phyloP scores from a whole-genome alignment of 345 rosid genomes.

The Pugionium dolabratum region DNA sequence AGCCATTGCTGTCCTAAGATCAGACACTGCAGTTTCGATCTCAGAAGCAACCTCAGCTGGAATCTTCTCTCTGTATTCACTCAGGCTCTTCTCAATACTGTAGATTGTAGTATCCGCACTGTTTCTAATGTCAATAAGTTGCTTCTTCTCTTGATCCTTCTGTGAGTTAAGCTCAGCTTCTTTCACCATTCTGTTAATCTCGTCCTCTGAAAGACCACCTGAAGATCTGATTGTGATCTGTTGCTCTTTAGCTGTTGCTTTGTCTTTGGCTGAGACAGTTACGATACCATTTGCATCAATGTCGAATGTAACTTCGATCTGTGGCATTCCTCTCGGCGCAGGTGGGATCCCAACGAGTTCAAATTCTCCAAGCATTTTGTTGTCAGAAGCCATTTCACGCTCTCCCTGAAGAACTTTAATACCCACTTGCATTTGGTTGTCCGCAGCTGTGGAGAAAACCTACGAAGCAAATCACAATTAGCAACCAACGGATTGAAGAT shows the following conservation, averaged over 20 bases:
- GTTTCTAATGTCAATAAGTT: slow-evolving; percentile 48
- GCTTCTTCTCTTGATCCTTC: slow-evolving; percentile 50
- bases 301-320: slow-evolving; percentile 51
- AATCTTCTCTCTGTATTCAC: slow-evolving; percentile 47
- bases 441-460: slow-evolving; percentile 57
- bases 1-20: slow-evolving; percentile 46
- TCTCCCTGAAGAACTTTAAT: slow-evolving; percentile 56
- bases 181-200: slow-evolving; percentile 54
- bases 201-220: slow-evolving; percentile 51
- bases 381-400: slow-evolving; percentile 52
- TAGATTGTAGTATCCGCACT: slow-evolving; percentile 48
- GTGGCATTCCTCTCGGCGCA: slow-evolving; percentile 50
- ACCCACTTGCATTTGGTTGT: slow-evolving; percentile 52
- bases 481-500: background rate
- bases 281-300: slow-evolving; percentile 56
- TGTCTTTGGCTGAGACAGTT: slow-evolving; percentile 53
- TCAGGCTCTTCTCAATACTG: slow-evolving; percentile 38
- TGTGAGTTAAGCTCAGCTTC: slow-evolving; percentile 54
- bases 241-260: slow-evolving; percentile 48
- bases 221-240: slow-evolving; percentile 54
- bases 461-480: slow-evolving; percentile 28
- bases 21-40: slow-evolving; percentile 49
- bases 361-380: slow-evolving; percentile 53
- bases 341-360: slow-evolving; percentile 55
- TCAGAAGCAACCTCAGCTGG: slow-evolving; percentile 48